Percentiles rank a stretch among this genome's conserved stretches.
These are phyloP conservation scores for Akanthomyces muscarius DNA, from an alignment of 2,329 filamentous ascomycete species.

Conservation along the genomic window DNA sequence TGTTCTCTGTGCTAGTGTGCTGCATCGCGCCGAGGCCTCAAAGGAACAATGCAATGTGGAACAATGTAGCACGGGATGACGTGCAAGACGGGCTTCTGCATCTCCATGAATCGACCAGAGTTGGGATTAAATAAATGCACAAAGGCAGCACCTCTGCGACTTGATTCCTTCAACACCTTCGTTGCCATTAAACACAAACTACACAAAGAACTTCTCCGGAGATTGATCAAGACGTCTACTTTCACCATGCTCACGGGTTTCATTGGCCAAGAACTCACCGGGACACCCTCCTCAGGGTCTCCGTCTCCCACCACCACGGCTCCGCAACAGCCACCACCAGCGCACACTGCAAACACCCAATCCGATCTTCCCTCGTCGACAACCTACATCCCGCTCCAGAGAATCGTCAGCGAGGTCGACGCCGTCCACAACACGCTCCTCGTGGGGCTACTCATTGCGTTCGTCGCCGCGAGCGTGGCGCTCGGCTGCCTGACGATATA, in stretches of 20 bases:
- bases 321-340: not conserved
- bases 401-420: not conserved
- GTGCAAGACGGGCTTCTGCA: not conserved
- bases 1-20: not conserved
- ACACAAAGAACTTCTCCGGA: too few relatives aligned
- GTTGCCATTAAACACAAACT: not conserved
- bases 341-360: not conserved
- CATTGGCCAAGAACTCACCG: constrained; percentile 10
- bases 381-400: constrained; percentile 1
- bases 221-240: not conserved
- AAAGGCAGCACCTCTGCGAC: not conserved
- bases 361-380: not conserved
- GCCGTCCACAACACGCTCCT: constrained; percentile 10
- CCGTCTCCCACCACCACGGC: not conserved
- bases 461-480: constrained; percentile 5
- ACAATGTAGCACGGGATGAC: not conserved
- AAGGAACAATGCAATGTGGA: not conserved
- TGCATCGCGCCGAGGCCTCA: not conserved
- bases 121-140: not conserved
- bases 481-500: constrained; percentile 7
- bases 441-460: constrained; percentile 2
- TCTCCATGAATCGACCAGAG: not conserved
- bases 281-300: not conserved
- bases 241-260: not conserved
- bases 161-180: not conserved